These are phyloP conservation scores for Microdochium paspali DNA, from an alignment of 2,329 filamentous ascomycete genomes.

Conservation along the genomic window DNA sequence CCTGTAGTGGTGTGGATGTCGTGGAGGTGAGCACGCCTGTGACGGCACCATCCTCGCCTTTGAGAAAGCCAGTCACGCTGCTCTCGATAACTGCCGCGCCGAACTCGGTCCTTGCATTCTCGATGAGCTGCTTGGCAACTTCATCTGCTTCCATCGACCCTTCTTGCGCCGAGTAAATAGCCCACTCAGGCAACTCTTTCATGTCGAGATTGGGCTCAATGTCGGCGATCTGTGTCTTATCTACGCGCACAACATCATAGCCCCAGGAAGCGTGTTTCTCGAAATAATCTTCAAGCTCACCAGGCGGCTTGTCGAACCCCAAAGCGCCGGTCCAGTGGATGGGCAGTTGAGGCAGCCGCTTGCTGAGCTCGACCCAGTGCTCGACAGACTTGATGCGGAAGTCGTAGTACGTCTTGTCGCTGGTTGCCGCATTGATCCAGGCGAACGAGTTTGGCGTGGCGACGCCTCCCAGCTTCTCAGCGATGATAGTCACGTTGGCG, in stretches of 20 bases:
- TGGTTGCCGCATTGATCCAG: slow-evolving; percentile 20
- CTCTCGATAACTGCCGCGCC: slow-evolving; percentile 7
- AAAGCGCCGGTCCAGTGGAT: slow-evolving; percentile 16
- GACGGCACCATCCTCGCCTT: slow-evolving; percentile 4
- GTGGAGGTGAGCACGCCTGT: slow-evolving; percentile 8
- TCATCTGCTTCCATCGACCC: slow-evolving; percentile 18
- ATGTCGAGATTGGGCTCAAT: slow-evolving; percentile 12
- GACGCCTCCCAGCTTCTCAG: slow-evolving; percentile 15
- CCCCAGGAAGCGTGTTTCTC: slow-evolving; percentile 15
- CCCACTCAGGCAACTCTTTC: slow-evolving; percentile 12
- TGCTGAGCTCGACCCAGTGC: slow-evolving; percentile 13
- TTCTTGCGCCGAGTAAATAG: slow-evolving; percentile 10
- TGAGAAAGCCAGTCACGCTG: slow-evolving; percentile 8
- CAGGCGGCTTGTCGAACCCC: slow-evolving; percentile 12
- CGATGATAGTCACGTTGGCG: slow-evolving; percentile 17
- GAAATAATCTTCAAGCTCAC: slow-evolving; percentile 12
- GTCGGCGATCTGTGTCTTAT: slow-evolving; percentile 8
- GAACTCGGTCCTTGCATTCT: slow-evolving; percentile 5
- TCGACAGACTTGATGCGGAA: slow-evolving; percentile 17
- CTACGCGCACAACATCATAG: slow-evolving; percentile 13
- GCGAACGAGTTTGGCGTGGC: slow-evolving; percentile 21
- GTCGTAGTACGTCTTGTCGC: slow-evolving; percentile 17
- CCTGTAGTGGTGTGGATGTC: slow-evolving; percentile 5
- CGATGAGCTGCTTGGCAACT: slow-evolving; percentile 12
- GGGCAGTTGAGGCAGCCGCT: slow-evolving; percentile 11